These are phyloP conservation scores for Fraxinus baroniana DNA, from an alignment of 305 asterid species.

Conservation along the genomic window DNA sequence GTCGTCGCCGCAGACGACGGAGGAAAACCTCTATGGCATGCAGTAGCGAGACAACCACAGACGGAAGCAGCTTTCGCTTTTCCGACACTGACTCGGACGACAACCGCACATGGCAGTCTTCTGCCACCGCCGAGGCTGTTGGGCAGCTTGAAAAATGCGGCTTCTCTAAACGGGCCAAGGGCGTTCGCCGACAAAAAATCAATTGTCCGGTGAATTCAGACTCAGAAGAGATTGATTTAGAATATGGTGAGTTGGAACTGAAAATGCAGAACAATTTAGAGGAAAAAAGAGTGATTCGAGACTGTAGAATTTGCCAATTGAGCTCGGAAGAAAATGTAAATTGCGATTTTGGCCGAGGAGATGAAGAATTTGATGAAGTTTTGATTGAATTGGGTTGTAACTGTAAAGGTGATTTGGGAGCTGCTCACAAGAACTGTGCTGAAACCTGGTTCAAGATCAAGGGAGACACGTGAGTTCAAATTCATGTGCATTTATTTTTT, in stretches of 20 bases:
- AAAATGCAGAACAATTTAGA: constrained; percentile 22
- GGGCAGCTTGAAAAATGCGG: constrained; percentile 38
- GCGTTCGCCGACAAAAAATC: constrained; percentile 5
- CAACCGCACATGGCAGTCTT: constrained; percentile 33
- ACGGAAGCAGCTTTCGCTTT: constrained; percentile 43
- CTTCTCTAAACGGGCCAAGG: constrained; percentile 33
- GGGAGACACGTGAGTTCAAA: constrained; percentile 49
- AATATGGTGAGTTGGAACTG: constrained; percentile 45
- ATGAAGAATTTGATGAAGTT: constrained; percentile 27
- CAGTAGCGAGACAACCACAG: constrained; percentile 51
- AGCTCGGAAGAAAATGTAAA: constrained; percentile 20
- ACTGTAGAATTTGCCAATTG: constrained; percentile 45
- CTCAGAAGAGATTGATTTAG: constrained; percentile 38
- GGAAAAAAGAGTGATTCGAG: constrained; percentile 27
- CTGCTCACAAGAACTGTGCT: constrained; percentile 54
- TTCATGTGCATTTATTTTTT: background rate
- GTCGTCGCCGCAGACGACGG: constrained; percentile 33
- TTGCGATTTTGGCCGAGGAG: constrained; percentile 24
- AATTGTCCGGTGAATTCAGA: background rate
- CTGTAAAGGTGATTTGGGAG: constrained; percentile 59
- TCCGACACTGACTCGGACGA: constrained; percentile 43
- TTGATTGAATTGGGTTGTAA: constrained; percentile 48
- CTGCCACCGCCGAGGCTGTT: constrained; percentile 3
- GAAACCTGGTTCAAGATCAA: constrained; percentile 56
- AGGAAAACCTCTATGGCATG: constrained; percentile 32